phyloP scores from a whole-genome alignment of 2,329 filamentous ascomycete genomes.

The Pezicula rhizophila region DNA sequence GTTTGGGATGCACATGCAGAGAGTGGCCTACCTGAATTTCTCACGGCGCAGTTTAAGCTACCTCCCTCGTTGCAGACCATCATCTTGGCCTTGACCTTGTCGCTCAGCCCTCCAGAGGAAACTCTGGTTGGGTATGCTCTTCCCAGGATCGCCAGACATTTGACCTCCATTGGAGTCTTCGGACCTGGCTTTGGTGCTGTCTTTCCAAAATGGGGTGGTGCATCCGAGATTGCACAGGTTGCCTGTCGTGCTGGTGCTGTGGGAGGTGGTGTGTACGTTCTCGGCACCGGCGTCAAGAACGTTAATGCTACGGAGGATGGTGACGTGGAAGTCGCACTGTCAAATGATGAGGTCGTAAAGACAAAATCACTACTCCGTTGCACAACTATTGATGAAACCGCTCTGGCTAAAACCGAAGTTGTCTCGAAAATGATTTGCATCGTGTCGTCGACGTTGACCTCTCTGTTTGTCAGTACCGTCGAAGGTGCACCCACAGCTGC shows the following conservation, averaged over 20 bases:
- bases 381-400: constrained; percentile 12
- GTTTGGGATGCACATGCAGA: constrained; percentile 53
- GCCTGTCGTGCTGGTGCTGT: constrained; percentile 87
- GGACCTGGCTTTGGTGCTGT: constrained; percentile 86
- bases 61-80: constrained; percentile 62
- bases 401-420: constrained; percentile 19
- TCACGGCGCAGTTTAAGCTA: constrained; percentile 57
- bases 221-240: constrained; percentile 84
- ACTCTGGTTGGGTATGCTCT: constrained; percentile 62
- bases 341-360: constrained; percentile 51
- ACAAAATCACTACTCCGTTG: constrained; percentile 47
- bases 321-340: constrained; percentile 42
- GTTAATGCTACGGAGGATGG: constrained; percentile 21
- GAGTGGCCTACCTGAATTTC: constrained; percentile 51
- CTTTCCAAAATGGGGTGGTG: constrained; percentile 87
- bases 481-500: constrained; percentile 74
- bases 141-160: constrained; percentile 67
- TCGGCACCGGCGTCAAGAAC: constrained; percentile 60
- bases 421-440: constrained; percentile 62
- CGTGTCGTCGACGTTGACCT: constrained; percentile 57
- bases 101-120: constrained; percentile 46
- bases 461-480: constrained; percentile 62
- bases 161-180: constrained; percentile 81
- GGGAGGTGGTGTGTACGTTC: constrained; percentile 83
- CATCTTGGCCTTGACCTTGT: constrained; percentile 67